phyloP scores from a whole-genome alignment of 2,329 filamentous ascomycete genomes.

The Epichloe baconii region DNA sequence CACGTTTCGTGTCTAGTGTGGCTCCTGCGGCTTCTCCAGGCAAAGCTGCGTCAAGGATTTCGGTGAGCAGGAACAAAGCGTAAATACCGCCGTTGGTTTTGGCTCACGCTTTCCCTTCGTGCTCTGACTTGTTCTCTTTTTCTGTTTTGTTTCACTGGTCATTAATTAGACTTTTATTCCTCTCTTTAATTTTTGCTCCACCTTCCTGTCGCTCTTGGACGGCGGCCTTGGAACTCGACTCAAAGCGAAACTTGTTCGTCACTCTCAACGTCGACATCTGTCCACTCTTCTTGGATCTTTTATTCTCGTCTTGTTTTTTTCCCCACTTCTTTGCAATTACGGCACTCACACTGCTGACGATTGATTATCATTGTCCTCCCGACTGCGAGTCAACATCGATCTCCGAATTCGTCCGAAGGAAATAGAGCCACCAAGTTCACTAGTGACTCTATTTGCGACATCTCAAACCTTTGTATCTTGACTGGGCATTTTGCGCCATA shows the following conservation, averaged over 20 bases:
- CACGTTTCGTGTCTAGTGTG: background rate
- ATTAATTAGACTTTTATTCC: background rate
- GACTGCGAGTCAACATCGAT: background rate
- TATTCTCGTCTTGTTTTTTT: background rate
- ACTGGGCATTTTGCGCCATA: background rate
- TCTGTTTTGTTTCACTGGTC: background rate
- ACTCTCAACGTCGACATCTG: background rate
- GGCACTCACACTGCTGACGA: background rate
- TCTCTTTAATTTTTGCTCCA: background rate
- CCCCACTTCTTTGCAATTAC: background rate
- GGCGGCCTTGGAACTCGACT: background rate
- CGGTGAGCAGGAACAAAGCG: background rate
- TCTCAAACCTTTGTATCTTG: background rate
- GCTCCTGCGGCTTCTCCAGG: background rate
- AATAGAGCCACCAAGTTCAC: background rate
- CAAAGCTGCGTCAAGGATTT: background rate
- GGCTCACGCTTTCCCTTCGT: background rate
- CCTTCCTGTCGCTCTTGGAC: background rate
- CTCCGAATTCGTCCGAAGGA: background rate
- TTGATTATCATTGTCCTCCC: background rate
- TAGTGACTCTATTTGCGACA: background rate
- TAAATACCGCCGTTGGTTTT: background rate
- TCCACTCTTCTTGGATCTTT: conserved; percentile 1
- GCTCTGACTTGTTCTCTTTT: background rate
- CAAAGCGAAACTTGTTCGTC: conserved; percentile 1